phyloP scores from a whole-genome alignment of 2,329 filamentous ascomycete genomes.

The Pseudogymnoascus sp. region DNA sequence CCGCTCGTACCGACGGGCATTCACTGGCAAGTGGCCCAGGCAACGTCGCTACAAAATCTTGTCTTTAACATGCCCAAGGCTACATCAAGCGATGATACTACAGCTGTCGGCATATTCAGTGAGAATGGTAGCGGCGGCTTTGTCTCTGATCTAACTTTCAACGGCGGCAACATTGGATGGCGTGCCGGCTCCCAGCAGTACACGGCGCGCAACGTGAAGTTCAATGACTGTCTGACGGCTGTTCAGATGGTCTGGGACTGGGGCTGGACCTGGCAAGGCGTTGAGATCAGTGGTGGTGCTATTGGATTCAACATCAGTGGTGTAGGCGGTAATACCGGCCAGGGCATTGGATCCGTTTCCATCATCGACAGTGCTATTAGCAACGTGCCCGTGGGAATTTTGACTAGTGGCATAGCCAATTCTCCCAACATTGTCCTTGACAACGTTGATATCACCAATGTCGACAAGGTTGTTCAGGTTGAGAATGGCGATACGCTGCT shows the following conservation, averaged over 20 bases:
- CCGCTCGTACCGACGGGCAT: slow-evolving; percentile 28
- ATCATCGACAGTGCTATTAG: slow-evolving; percentile 48
- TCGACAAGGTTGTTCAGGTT: slow-evolving; percentile 56
- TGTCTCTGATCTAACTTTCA: slow-evolving; percentile 51
- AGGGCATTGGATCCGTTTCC: slow-evolving; percentile 46
- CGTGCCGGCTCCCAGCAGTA: slow-evolving; percentile 59
- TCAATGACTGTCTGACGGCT: slow-evolving; percentile 40
- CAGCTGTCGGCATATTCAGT: slow-evolving; percentile 52
- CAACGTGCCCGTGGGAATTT: slow-evolving; percentile 42
- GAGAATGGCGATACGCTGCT: slow-evolving; percentile 47
- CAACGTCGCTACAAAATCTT: slow-evolving; percentile 54
- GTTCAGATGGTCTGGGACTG: slow-evolving; percentile 53
- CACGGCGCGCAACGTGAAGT: slow-evolving; percentile 46
- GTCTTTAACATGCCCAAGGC: slow-evolving; percentile 46
- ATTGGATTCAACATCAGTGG: slow-evolving; percentile 43
- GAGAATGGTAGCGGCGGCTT: slow-evolving; percentile 49
- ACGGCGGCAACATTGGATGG: slow-evolving; percentile 51
- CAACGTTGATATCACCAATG: slow-evolving; percentile 70
- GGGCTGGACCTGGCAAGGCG: slow-evolving; percentile 47
- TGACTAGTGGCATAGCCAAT: slow-evolving; percentile 44
- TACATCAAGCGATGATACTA: slow-evolving; percentile 28
- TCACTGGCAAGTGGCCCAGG: slow-evolving; percentile 47
- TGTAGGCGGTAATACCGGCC: slow-evolving; percentile 31
- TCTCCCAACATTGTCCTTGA: slow-evolving; percentile 64
- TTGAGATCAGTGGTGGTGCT: slow-evolving; percentile 44